Conservation (phyloP, 75 land plant species). For the Selaginella tamariscina region DNA sequence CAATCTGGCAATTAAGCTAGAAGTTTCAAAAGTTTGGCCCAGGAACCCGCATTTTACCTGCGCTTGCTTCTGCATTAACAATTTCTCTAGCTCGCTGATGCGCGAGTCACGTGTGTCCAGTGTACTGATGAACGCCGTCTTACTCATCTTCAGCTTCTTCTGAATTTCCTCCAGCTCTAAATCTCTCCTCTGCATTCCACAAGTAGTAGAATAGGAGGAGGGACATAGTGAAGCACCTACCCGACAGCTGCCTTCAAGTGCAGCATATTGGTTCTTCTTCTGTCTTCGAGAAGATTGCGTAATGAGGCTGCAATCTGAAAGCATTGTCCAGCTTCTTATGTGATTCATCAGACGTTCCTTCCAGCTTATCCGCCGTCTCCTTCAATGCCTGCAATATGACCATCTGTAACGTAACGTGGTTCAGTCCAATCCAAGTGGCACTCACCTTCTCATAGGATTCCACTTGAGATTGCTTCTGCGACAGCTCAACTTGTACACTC, state of each 20-base stretch:
- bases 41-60: neutral
- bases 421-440: neutral
- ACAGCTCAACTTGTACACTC: constrained; percentile 21
- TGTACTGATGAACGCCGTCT: constrained; percentile 24
- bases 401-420: neutral
- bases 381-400: constrained; percentile 24
- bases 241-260: constrained; percentile 31
- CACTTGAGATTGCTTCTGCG: constrained; percentile 26
- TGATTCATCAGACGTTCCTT: constrained; percentile 36
- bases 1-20: no score
- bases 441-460: constrained; percentile 33
- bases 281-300: constrained; percentile 28
- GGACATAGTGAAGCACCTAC: constrained; percentile 11
- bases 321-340: constrained; percentile 33
- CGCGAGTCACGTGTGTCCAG: constrained; percentile 30
- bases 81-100: neutral
- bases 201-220: neutral
- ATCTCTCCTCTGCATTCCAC: constrained; percentile 23
- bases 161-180: constrained; percentile 32
- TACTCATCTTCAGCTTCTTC: constrained; percentile 26
- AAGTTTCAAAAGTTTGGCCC: no score
- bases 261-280: constrained; percentile 30
- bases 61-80: neutral
- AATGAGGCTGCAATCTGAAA: constrained; percentile 34
- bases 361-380: constrained; percentile 35